Evolutionary conservation across 2,329 filamentous ascomycete genomes (phyloP).

Genomic region (Pseudopyrenochaeta lycopersici): DNA sequence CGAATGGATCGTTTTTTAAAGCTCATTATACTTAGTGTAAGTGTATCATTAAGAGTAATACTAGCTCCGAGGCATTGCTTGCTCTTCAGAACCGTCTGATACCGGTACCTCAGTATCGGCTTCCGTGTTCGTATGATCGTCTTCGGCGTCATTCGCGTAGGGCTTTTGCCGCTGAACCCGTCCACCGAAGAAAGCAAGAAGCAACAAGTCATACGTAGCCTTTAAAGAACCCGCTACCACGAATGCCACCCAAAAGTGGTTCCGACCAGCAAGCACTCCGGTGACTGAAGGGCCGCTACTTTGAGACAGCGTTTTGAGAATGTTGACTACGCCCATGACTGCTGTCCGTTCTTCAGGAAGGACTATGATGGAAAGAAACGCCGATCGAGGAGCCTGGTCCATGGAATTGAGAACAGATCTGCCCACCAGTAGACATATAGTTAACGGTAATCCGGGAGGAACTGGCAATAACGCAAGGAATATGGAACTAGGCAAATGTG

Average conservation of each 20-base stretch:
- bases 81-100: background rate
- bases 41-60: too few relatives aligned
- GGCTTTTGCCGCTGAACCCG: conserved; percentile 24
- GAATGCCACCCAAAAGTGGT: conserved; percentile 51
- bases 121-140: background rate
- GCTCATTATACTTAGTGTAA: too few relatives aligned
- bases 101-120: too few relatives aligned
- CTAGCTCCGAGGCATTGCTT: too few relatives aligned
- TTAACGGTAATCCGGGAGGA: conserved; percentile 31
- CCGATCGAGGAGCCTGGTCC: conserved; percentile 50
- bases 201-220: conserved; percentile 44
- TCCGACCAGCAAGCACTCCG: conserved; percentile 44
- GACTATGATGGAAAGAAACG: conserved; percentile 46
- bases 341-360: conserved; percentile 47
- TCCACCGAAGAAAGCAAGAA: conserved; percentile 48
- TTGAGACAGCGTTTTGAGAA: conserved; percentile 48
- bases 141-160: conserved; percentile 1
- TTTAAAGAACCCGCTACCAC: conserved; percentile 49
- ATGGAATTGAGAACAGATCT: conserved; percentile 46
- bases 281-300: conserved; percentile 46
- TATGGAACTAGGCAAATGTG: conserved; percentile 47
- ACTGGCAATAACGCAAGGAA: conserved; percentile 45
- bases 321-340: conserved; percentile 52
- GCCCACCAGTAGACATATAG: conserved; percentile 42
- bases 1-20: too few relatives aligned